phyloP scores from a whole-genome alignment of 768 basidiomycete species.

The Neoboletus magnificus region DNA sequence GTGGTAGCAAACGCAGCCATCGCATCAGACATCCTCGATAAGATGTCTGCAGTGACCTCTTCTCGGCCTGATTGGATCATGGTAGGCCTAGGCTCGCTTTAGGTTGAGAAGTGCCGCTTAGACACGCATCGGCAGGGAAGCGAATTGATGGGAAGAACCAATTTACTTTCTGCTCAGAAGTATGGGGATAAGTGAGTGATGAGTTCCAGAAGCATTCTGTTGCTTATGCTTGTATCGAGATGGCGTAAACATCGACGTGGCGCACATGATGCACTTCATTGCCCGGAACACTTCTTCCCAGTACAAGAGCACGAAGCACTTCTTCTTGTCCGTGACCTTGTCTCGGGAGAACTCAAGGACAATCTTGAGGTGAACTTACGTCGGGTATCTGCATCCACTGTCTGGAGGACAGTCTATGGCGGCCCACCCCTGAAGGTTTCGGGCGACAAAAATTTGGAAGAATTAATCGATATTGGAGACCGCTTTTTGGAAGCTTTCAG shows the following conservation, averaged over 20 bases:
- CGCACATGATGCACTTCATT: constrained; percentile 3
- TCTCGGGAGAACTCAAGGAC: neutral
- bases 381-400: constrained; percentile 2
- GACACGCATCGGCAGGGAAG: neutral
- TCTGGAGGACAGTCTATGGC: constrained; percentile 5
- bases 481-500: neutral
- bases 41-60: constrained; percentile 8
- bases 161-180: constrained; percentile 3
- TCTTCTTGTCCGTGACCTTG: constrained; percentile 3
- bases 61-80: constrained; percentile 9
- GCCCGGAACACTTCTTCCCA: neutral
- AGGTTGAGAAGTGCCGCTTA: neutral
- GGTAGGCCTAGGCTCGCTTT: neutral
- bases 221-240: neutral
- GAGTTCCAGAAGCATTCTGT: neutral
- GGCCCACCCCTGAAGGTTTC: constrained; percentile 3
- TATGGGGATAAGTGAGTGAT: constrained; percentile 8
- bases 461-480: constrained; percentile 2
- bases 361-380: constrained; percentile 7
- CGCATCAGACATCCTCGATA: constrained; percentile 6
- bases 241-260: constrained; percentile 8
- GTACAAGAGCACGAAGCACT: constrained; percentile 9
- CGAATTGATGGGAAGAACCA: constrained; percentile 4
- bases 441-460: constrained; percentile 3
- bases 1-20: constrained; percentile 10